Percentiles rank a stretch among this genome's conserved stretches.
Evolutionary conservation across 352 stramenopile genomes (phyloP).

Genomic region (Elongisporangium senticosum): DNA sequence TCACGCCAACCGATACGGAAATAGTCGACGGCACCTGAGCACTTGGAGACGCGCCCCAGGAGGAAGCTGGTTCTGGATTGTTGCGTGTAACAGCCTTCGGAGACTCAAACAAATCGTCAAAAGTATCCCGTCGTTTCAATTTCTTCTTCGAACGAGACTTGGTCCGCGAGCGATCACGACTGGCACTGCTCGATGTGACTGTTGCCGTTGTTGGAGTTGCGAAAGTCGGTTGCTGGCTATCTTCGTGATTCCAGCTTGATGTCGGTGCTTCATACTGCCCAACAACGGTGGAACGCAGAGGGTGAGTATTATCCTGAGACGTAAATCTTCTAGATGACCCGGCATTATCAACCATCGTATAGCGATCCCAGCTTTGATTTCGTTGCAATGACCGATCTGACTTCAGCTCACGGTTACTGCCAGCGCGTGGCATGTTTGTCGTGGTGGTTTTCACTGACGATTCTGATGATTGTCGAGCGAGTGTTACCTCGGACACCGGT

Average conservation of each 20-base stretch:
- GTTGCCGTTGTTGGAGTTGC: neutral
- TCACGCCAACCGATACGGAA: constrained; percentile 22
- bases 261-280: neutral
- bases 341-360: constrained; percentile 19
- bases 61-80: neutral
- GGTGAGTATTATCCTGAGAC: neutral
- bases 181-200: neutral
- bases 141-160: constrained; percentile 13
- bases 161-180: neutral
- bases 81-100: constrained; percentile 19
- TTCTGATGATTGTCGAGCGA: neutral
- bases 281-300: neutral
- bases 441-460: neutral
- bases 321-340: neutral
- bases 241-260: neutral
- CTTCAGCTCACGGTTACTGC: constrained; percentile 3
- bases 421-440: constrained; percentile 2
- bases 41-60: neutral
- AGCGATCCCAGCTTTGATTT: constrained; percentile 5
- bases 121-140: constrained; percentile 49
- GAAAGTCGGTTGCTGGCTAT: neutral
- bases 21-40: neutral
- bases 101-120: constrained; percentile 74
- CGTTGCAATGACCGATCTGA: neutral
- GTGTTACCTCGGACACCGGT: neutral